Percentiles rank a stretch among this genome's conserved stretches.
Conservation (phyloP, 192 early-diverging fungal genomes). For the Podochytrium sp. region DNA sequence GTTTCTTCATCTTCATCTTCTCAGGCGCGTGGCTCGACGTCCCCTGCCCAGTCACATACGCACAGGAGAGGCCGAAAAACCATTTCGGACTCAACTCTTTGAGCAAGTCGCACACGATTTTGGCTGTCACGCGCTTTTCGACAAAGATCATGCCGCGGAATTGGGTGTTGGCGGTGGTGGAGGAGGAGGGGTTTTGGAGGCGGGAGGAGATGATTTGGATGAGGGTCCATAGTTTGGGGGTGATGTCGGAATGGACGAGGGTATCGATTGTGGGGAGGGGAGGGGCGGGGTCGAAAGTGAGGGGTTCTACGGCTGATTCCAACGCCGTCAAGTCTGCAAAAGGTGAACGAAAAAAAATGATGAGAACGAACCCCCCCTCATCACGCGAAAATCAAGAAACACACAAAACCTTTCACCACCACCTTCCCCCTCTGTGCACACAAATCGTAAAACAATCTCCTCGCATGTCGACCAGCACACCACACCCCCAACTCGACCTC, state of each 20-base stretch:
- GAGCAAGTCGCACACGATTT: constrained; percentile 52
- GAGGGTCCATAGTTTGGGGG: constrained; percentile 40
- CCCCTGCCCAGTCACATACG: constrained; percentile 59
- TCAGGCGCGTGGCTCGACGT: constrained; percentile 40
- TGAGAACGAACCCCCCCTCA: background rate
- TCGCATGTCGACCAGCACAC: constrained; percentile 26
- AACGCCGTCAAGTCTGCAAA: too few species aligned
- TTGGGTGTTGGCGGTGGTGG: constrained; percentile 24
- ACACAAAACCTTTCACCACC: too few species aligned
- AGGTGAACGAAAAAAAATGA: too few species aligned
- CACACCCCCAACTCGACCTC: constrained; percentile 25
- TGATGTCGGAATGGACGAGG: constrained; percentile 32
- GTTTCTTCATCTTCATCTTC: constrained; percentile 54
- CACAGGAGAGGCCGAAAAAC: constrained; percentile 35
- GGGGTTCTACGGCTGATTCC: background rate
- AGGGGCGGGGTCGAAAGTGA: background rate
- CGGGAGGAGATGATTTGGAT: constrained; percentile 38
- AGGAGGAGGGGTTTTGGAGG: background rate
- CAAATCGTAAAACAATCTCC: background rate
- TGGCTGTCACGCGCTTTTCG: constrained; percentile 70
- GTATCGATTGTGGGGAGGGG: background rate
- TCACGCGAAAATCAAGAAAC: background rate
- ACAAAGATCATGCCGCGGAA: constrained; percentile 91
- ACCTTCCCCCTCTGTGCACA: too few species aligned
- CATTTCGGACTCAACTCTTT: constrained; percentile 22